A percentile compares a stretch with the other conserved stretches of the same genome.
Conservation (phyloP, 164 flowering plant species). For the Platanus orientalis region DNA sequence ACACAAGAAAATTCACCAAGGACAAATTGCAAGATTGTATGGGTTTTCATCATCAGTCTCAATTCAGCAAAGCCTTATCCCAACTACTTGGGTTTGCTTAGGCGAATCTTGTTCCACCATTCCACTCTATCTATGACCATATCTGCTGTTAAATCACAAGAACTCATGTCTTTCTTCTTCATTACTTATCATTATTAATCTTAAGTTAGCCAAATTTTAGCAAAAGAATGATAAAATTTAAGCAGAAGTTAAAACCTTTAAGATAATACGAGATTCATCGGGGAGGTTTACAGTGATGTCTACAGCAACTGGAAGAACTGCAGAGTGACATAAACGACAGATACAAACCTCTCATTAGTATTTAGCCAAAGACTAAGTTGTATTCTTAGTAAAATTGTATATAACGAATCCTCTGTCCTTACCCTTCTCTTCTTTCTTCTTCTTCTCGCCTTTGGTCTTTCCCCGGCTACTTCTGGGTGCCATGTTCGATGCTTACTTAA, state of each 20-base stretch:
- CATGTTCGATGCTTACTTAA: slow-evolving; percentile 40
- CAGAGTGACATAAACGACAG: slow-evolving; percentile 12
- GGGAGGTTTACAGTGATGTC: slow-evolving; percentile 88
- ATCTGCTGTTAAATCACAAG: too few species aligned
- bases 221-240: background rate
- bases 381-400: background rate
- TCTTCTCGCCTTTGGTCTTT: slow-evolving; percentile 89
- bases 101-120: too few species aligned
- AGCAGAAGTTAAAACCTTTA: slow-evolving; percentile 55
- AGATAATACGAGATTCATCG: slow-evolving; percentile 58
- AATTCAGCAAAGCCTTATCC: too few species aligned
- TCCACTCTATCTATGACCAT: too few species aligned
- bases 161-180: too few species aligned
- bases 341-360: background rate
- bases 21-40: too few species aligned
- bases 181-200: too few species aligned
- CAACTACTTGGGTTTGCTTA: too few species aligned
- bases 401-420: background rate
- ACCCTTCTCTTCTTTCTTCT: slow-evolving; percentile 99
- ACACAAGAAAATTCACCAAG: too few species aligned
- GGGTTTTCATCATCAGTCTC: too few species aligned
- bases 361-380: too few species aligned
- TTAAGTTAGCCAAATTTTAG: too few species aligned
- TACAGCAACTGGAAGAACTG: slow-evolving; percentile 85
- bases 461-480: slow-evolving; percentile 81